phyloP scores from a whole-genome alignment of 1,284 basidiomycete species.

The Omphalotus olearius region DNA sequence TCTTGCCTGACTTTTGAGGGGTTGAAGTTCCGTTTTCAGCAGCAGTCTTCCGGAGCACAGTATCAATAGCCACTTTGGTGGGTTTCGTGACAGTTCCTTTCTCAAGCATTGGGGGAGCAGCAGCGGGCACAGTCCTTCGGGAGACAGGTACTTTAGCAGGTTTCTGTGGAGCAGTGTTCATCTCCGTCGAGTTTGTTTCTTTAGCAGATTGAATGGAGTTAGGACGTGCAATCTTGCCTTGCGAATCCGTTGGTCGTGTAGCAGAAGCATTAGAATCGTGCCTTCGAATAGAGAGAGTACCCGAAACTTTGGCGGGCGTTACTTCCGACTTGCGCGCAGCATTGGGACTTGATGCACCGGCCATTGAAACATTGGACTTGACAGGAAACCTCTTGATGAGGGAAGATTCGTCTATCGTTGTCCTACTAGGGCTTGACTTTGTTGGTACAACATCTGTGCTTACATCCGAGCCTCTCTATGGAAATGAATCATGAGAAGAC shows the following conservation, averaged over 20 bases:
- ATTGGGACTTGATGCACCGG: not conserved
- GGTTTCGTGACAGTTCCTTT: not conserved
- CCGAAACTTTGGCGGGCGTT: too few species aligned
- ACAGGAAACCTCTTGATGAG: not conserved
- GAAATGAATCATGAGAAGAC: not conserved
- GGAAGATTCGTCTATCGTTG: not conserved
- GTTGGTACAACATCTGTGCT: not conserved
- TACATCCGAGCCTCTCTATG: conserved; percentile 1
- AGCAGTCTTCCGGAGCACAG: not conserved
- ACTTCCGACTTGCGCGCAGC: not conserved
- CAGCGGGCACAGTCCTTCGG: too few species aligned
- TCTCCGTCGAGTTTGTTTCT: too few species aligned
- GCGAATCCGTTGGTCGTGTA: too few species aligned
- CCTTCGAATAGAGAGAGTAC: too few species aligned
- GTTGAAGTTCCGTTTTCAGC: not conserved
- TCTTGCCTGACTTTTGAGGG: not conserved
- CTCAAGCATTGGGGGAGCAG: not conserved
- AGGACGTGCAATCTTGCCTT: too few species aligned
- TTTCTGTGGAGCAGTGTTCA: too few species aligned
- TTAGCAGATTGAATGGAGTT: too few species aligned
- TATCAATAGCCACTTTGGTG: not conserved
- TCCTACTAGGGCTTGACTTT: not conserved
- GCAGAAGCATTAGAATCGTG: too few species aligned
- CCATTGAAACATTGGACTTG: too few species aligned
- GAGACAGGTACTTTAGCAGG: not conserved